Evolutionary conservation across 345 rosid species (phyloP).

Genomic region (Bretschneidera sinensis): DNA sequence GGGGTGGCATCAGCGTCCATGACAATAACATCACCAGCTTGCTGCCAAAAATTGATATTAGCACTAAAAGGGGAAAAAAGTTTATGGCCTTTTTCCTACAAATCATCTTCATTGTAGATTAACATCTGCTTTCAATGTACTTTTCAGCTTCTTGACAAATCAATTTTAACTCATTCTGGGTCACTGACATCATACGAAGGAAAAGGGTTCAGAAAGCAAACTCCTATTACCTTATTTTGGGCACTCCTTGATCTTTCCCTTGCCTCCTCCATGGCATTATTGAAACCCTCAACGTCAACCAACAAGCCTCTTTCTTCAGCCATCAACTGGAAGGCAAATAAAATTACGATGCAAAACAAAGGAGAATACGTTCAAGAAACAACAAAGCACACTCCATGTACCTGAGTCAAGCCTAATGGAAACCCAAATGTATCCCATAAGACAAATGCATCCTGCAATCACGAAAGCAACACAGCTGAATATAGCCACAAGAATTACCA

Average conservation of each 20-base stretch:
- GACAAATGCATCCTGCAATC: slow-evolving; percentile 86
- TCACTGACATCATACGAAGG: background rate
- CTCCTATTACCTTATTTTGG: slow-evolving; percentile 60
- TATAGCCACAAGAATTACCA: background rate
- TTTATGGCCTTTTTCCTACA: background rate
- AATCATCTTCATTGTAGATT: no score
- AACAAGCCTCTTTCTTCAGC: slow-evolving; percentile 84
- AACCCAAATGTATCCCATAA: slow-evolving; percentile 98
- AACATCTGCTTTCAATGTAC: background rate
- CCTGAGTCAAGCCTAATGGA: slow-evolving; percentile 95
- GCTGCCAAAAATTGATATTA: slow-evolving; percentile 38
- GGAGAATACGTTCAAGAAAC: background rate
- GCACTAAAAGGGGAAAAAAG: slow-evolving; percentile 6
- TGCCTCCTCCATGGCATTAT: slow-evolving; percentile 83
- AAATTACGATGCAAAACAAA: slow-evolving; percentile 13
- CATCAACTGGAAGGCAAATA: slow-evolving; percentile 58
- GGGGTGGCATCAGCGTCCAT: slow-evolving; percentile 97
- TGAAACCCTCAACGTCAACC: slow-evolving; percentile 83
- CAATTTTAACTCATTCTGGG: no score
- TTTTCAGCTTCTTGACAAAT: background rate
- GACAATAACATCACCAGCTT: slow-evolving; percentile 78
- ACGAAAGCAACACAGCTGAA: slow-evolving; percentile 4
- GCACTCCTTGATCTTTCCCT: slow-evolving; percentile 92
- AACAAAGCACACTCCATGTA: slow-evolving; percentile 20
- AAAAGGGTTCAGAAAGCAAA: background rate